These are phyloP conservation scores for Jatropha multifida DNA, from an alignment of 441 rosid genomes.

Conservation along the genomic window DNA sequence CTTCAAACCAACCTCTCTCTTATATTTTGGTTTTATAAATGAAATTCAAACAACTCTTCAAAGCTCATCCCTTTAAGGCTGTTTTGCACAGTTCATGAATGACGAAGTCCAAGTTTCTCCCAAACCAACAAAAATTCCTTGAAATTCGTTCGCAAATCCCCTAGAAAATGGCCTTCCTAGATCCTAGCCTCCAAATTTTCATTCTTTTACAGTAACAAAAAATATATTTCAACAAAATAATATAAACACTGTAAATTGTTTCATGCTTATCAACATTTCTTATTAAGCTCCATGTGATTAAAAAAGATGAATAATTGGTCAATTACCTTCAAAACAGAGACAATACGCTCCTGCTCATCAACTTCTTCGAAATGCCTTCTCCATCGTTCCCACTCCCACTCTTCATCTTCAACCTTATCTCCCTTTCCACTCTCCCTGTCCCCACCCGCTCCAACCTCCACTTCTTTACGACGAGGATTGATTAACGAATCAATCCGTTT, in stretches of 20 bases:
- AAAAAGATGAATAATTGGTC: background rate
- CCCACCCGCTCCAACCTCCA: conserved; percentile 7
- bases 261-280: too few species aligned
- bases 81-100: background rate
- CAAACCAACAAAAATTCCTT: background rate
- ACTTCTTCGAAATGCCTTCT: conserved; percentile 75
- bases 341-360: conserved; percentile 82
- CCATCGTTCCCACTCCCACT: conserved; percentile 98
- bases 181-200: background rate
- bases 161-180: background rate
- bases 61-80: background rate
- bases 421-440: conserved; percentile 18
- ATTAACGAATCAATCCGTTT: conserved; percentile 58
- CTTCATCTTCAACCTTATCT: conserved; percentile 28
- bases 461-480: conserved; percentile 28
- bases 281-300: too few species aligned
- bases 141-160: background rate
- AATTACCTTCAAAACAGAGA: conserved; percentile 68
- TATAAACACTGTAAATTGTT: too few species aligned
- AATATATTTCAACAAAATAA: background rate
- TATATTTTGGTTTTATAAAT: background rate
- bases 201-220: background rate
- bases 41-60: too few species aligned
- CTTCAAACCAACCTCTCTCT: too few species aligned
- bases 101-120: background rate